These are phyloP conservation scores for Mycosarcoma mackinlayi DNA, from an alignment of 1,284 basidiomycete genomes.

Conservation along the genomic window DNA sequence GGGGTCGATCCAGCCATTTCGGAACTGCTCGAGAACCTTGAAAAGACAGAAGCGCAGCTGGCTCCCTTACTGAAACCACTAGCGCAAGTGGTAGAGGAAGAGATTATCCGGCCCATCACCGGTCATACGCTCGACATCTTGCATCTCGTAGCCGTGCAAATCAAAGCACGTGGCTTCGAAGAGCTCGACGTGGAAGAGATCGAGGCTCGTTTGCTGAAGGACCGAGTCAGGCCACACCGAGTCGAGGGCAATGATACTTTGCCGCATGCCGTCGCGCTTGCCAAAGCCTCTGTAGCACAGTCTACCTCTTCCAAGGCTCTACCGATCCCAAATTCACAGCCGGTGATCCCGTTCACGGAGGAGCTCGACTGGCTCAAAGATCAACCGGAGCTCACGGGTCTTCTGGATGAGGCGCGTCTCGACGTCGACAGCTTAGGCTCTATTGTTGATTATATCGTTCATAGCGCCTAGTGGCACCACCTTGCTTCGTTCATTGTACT, in stretches of 20 bases:
- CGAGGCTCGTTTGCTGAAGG: slow-evolving; percentile 22
- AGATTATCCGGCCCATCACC: slow-evolving; percentile 36
- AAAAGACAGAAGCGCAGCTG: slow-evolving; percentile 19
- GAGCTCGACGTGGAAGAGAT: slow-evolving; percentile 16
- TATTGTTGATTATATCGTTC: slow-evolving; percentile 35
- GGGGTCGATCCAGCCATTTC: slow-evolving; percentile 11
- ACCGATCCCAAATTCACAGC: neutral
- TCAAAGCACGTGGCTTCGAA: slow-evolving; percentile 13
- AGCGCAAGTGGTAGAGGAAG: slow-evolving; percentile 39
- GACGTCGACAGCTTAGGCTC: slow-evolving; percentile 45
- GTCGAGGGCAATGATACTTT: slow-evolving; percentile 9
- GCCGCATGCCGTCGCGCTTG: neutral
- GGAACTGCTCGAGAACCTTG: slow-evolving; percentile 8
- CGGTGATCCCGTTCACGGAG: slow-evolving; percentile 18
- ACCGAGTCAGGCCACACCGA: slow-evolving; percentile 18
- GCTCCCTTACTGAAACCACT: slow-evolving; percentile 18
- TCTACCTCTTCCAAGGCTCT: neutral
- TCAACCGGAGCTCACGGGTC: slow-evolving; percentile 28
- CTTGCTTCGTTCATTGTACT: neutral
- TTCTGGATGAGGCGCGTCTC: slow-evolving; percentile 38
- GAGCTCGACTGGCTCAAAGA: slow-evolving; percentile 41
- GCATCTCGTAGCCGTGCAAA: slow-evolving; percentile 30
- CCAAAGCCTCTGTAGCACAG: neutral
- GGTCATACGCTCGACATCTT: slow-evolving; percentile 37
- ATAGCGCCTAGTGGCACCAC: slow-evolving; percentile 21